Evolutionary conservation across 495 filamentous ascomycete species (phyloP).

Genomic region (Aspergillus diversus): DNA sequence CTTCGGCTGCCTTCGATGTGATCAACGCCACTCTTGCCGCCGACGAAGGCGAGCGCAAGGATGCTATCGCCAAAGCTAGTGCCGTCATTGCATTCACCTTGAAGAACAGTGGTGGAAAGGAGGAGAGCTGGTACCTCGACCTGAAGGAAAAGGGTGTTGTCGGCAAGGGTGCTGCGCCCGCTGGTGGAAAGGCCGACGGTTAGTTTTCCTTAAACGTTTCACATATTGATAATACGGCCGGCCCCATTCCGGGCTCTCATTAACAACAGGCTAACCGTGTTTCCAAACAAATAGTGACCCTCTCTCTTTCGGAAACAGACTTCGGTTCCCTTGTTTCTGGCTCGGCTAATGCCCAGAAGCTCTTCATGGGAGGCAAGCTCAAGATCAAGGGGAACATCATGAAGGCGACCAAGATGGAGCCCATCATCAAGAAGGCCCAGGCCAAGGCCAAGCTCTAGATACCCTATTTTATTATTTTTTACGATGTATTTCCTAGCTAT

Average conservation of each 20-base stretch:
- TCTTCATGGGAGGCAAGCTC: conserved; percentile 96
- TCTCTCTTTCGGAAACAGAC: conserved; percentile 82
- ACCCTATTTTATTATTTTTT: conserved; percentile 29
- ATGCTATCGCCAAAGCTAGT: conserved; percentile 83
- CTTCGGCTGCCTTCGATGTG: conserved; percentile 86
- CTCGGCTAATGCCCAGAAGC: conserved; percentile 89
- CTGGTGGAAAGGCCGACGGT: conserved; percentile 82
- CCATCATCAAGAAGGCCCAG: conserved; percentile 87
- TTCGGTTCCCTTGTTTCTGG: conserved; percentile 81
- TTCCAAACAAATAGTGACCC: conserved; percentile 64
- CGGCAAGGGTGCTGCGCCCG: conserved; percentile 67
- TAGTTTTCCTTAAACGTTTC: conserved; percentile 31
- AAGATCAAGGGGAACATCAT: conserved; percentile 98
- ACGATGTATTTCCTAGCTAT: conserved; percentile 14
- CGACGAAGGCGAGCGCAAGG: conserved; percentile 75
- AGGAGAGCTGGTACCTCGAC: conserved; percentile 91
- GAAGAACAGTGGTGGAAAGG: conserved; percentile 81
- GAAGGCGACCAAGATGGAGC: conserved; percentile 98
- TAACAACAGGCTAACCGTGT: conserved; percentile 17
- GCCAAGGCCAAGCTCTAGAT: conserved; percentile 77
- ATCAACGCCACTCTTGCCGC: conserved; percentile 75
- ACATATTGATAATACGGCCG: too few relatives aligned
- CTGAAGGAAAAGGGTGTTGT: conserved; percentile 88
- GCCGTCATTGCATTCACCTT: conserved; percentile 90
- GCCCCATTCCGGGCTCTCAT: too few relatives aligned